Conservation (phyloP, 495 filamentous ascomycete genomes). For the Trichoderma erinaceum region DNA sequence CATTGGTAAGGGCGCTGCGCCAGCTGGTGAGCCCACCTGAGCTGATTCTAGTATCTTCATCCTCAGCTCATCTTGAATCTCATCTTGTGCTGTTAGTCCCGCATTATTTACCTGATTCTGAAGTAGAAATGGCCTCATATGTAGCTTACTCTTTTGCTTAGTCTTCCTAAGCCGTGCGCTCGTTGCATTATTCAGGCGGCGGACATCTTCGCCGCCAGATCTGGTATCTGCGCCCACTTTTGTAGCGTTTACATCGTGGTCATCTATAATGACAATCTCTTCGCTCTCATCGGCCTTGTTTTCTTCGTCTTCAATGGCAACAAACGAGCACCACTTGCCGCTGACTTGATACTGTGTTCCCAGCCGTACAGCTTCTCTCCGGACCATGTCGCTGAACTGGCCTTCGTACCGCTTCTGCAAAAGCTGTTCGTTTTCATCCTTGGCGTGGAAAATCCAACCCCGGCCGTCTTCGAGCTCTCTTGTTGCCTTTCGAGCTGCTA, state of each 20-base stretch:
- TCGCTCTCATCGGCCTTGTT: constrained; percentile 18
- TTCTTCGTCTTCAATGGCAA: constrained; percentile 50
- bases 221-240: not conserved
- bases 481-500: constrained; percentile 61
- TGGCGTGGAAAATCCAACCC: constrained; percentile 56
- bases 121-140: no score
- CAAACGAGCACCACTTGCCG: constrained; percentile 64
- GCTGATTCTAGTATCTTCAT: no score
- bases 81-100: no score
- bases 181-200: not conserved
- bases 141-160: no score
- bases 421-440: constrained; percentile 33
- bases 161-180: no score
- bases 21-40: no score
- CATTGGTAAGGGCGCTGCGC: no score
- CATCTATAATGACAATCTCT: constrained; percentile 16
- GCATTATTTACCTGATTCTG: no score
- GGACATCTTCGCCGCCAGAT: not conserved
- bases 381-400: constrained; percentile 48
- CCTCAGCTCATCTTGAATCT: no score
- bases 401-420: constrained; percentile 44
- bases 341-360: constrained; percentile 59
- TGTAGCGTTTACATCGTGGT: not conserved
- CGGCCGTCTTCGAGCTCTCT: constrained; percentile 62
- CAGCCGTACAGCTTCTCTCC: constrained; percentile 56